Conservation (phyloP, 192 early-diverging fungal genomes). For the Coemansia sp. region DNA sequence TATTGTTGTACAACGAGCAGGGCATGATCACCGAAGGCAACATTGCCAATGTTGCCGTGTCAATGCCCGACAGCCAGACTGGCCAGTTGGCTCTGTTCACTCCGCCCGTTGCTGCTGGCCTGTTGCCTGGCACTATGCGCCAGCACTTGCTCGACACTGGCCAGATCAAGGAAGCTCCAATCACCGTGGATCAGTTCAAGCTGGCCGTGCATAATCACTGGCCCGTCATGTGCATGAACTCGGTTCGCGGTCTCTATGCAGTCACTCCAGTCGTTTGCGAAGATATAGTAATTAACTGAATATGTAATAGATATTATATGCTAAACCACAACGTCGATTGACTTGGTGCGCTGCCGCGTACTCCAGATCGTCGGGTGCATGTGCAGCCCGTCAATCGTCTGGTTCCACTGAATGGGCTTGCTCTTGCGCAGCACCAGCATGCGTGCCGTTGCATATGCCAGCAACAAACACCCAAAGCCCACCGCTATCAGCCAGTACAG, state of each 20-base stretch:
- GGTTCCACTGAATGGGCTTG: slow-evolving; percentile 66
- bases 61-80: slow-evolving; percentile 3
- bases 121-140: slow-evolving; percentile 45
- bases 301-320: too few relatives aligned
- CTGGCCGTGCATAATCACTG: slow-evolving; percentile 27
- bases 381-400: slow-evolving; percentile 79
- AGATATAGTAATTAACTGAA: background rate
- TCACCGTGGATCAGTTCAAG: slow-evolving; percentile 35
- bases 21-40: slow-evolving; percentile 36
- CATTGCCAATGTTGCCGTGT: slow-evolving; percentile 46
- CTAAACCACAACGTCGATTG: slow-evolving; percentile 17
- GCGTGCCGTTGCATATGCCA: slow-evolving; percentile 72
- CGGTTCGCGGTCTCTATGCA: slow-evolving; percentile 34
- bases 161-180: slow-evolving; percentile 23
- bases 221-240: slow-evolving; percentile 52
- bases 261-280: slow-evolving; percentile 10
- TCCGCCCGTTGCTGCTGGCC: slow-evolving; percentile 17
- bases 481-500: slow-evolving; percentile 84
- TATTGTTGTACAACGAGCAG: slow-evolving; percentile 29
- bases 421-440: slow-evolving; percentile 61
- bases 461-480: slow-evolving; percentile 76
- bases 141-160: slow-evolving; percentile 25
- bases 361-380: slow-evolving; percentile 80
- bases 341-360: slow-evolving; percentile 37
- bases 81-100: slow-evolving; percentile 28